A percentile compares a stretch with the other conserved stretches of the same genome.
phyloP scores from a whole-genome alignment of 257 asterid genomes.

The Cordia subcordata region DNA sequence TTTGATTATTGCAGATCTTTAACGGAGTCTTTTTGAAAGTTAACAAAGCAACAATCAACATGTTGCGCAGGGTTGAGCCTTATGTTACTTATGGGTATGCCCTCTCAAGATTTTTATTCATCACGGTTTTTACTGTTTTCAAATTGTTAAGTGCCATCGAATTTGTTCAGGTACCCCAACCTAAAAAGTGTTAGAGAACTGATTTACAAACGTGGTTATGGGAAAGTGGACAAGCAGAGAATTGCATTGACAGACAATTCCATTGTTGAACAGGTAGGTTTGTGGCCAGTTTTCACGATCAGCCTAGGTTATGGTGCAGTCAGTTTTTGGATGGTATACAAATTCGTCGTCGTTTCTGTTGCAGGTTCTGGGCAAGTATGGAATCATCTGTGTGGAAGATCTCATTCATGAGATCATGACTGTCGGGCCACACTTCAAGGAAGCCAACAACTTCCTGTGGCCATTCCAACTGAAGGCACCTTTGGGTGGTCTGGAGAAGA shows the following conservation, averaged over 20 bases:
- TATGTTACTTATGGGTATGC: constrained; percentile 44
- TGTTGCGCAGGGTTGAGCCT: constrained; percentile 55
- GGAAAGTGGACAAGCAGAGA: constrained; percentile 49
- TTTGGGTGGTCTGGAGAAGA: constrained; percentile 10
- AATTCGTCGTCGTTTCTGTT: background rate
- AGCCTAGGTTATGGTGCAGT: background rate
- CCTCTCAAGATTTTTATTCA: background rate
- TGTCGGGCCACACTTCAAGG: constrained; percentile 9
- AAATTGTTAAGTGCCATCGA: background rate
- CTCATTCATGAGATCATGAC: constrained; percentile 11
- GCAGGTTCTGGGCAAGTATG: constrained; percentile 32
- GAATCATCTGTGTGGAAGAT: constrained; percentile 7
- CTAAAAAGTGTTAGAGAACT: constrained; percentile 49
- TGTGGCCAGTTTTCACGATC: background rate
- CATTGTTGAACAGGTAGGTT: constrained; percentile 40
- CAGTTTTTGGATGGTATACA: background rate
- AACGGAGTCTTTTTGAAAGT: constrained; percentile 51
- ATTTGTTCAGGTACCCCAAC: constrained; percentile 39
- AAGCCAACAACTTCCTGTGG: constrained; percentile 10
- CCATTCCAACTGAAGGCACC: constrained; percentile 9
- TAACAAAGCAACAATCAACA: constrained; percentile 51
- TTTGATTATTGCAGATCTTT: constrained; percentile 29
- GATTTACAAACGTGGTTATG: constrained; percentile 52
- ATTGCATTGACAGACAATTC: constrained; percentile 45
- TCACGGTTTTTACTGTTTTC: background rate